phyloP scores from a whole-genome alignment of 306 rosid species.

The Quercus variabilis region DNA sequence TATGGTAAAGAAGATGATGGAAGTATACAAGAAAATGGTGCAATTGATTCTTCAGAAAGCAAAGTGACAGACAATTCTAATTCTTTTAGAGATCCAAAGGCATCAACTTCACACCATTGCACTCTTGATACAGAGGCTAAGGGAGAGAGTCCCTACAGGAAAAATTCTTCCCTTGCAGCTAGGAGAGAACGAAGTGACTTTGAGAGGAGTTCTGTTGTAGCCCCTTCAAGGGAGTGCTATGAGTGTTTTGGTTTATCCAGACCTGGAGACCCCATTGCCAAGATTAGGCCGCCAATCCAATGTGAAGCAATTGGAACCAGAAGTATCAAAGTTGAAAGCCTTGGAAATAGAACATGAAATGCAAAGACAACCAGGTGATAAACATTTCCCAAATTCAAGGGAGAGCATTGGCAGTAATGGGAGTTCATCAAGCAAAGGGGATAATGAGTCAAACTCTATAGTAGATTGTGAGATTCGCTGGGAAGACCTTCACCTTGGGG shows the following conservation, averaged over 20 bases:
- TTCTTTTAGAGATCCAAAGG: constrained; percentile 25
- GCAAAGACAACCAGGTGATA: constrained; percentile 38
- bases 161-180: constrained; percentile 7
- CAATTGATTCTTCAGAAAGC: constrained; percentile 22
- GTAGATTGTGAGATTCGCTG: constrained; percentile 52
- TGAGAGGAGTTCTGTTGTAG: constrained; percentile 23
- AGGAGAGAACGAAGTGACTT: constrained; percentile 18
- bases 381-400: constrained; percentile 27
- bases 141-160: constrained; percentile 13
- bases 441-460: constrained; percentile 37
- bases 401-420: constrained; percentile 25
- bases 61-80: constrained; percentile 19
- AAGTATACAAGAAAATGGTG: constrained; percentile 22
- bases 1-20: constrained; percentile 31
- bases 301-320: constrained; percentile 30
- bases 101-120: constrained; percentile 10
- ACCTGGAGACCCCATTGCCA: constrained; percentile 17
- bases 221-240: constrained; percentile 33
- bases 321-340: constrained; percentile 24
- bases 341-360: constrained; percentile 31
- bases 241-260: constrained; percentile 27
- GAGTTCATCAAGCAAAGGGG: constrained; percentile 54
- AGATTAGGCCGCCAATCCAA: constrained; percentile 17
- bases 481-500: constrained; percentile 62
- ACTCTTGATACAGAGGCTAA: constrained; percentile 26